Conservation (phyloP, 768 basidiomycete genomes). For the Calocera viscosa region DNA sequence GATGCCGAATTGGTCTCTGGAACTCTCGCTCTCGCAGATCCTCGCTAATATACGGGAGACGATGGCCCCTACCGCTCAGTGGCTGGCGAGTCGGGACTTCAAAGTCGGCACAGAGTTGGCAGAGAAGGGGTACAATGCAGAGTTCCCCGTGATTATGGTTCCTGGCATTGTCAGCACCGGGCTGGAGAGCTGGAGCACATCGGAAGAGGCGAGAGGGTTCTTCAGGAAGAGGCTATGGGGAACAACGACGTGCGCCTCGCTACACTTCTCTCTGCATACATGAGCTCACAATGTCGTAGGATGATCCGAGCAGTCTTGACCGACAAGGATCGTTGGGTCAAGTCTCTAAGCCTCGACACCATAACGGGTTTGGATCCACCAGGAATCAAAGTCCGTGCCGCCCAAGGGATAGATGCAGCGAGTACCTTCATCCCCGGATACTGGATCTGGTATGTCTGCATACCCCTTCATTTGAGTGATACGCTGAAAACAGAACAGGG, state of each 20-base stretch:
- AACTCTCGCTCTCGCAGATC: conserved; percentile 57
- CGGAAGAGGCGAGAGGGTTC: conserved; percentile 69
- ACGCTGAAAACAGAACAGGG: conserved; percentile 34
- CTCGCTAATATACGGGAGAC: conserved; percentile 60
- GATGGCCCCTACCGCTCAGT: conserved; percentile 22
- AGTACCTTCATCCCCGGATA: conserved; percentile 71
- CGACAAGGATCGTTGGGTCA: conserved; percentile 80
- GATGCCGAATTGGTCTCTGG: conserved; percentile 27
- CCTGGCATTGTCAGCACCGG: conserved; percentile 88
- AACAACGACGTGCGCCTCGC: conserved; percentile 16
- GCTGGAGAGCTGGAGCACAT: conserved; percentile 88
- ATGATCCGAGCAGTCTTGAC: conserved; percentile 77
- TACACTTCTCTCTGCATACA: background rate
- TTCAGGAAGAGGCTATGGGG: conserved; percentile 73
- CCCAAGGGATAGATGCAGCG: conserved; percentile 84
- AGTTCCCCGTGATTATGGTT: conserved; percentile 72
- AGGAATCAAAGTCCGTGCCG: conserved; percentile 74
- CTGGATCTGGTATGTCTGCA: conserved; percentile 68
- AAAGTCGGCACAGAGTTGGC: conserved; percentile 23
- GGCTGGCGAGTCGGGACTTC: conserved; percentile 25
- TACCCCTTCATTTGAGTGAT: background rate
- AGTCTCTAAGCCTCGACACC: conserved; percentile 81
- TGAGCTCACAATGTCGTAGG: conserved; percentile 42
- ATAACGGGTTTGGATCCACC: conserved; percentile 82
- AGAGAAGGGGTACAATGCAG: conserved; percentile 34